phyloP scores from a whole-genome alignment of 257 asterid species.

The Primulina eburnea region DNA sequence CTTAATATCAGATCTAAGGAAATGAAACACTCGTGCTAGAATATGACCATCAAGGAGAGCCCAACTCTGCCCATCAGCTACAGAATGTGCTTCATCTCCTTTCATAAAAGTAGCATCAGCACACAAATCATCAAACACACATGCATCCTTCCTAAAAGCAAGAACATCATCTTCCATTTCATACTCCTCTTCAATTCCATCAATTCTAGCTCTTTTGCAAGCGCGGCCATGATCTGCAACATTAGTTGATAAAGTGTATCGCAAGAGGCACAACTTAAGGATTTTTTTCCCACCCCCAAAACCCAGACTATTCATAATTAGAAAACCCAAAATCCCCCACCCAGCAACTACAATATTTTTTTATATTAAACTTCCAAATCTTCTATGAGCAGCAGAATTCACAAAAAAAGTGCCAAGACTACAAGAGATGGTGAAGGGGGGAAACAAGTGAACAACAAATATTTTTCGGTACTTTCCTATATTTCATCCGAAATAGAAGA shows the following conservation, averaged over 20 bases:
- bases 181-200: conserved; percentile 63
- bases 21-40: conserved; percentile 87
- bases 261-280: neutral
- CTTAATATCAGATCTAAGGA: conserved; percentile 80
- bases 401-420: conserved; percentile 10
- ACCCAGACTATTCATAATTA: neutral
- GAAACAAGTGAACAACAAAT: neutral
- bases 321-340: neutral
- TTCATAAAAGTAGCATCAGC: conserved; percentile 44
- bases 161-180: conserved; percentile 52
- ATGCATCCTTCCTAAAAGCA: conserved; percentile 37
- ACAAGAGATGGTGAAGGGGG: neutral
- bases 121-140: conserved; percentile 67
- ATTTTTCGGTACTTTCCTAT: neutral
- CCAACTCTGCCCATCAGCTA: conserved; percentile 61
- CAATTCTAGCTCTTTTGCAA: conserved; percentile 61
- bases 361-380: neutral
- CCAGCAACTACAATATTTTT: neutral
- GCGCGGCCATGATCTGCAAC: conserved; percentile 64
- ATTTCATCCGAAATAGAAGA: neutral
- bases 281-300: neutral
- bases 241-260: conserved; percentile 17
- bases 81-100: conserved; percentile 38
- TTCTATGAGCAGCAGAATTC: conserved; percentile 10
- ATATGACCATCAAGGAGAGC: conserved; percentile 65